Evolutionary conservation across 148 eudicot genomes (phyloP).

Genomic region (Bassia scoparia): DNA sequence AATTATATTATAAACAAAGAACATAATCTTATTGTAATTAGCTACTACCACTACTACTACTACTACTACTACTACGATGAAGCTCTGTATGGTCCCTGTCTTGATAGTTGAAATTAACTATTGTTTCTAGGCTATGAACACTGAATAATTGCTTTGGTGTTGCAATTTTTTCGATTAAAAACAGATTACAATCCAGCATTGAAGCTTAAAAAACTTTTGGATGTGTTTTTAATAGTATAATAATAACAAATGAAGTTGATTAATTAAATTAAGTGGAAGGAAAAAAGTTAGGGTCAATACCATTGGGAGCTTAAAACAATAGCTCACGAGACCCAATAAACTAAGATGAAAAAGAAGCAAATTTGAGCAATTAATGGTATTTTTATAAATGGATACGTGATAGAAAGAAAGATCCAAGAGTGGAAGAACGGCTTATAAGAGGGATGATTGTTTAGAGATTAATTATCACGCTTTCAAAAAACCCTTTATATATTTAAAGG

Average conservation of each 20-base stretch:
- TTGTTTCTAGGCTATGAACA: slow-evolving; percentile 12
- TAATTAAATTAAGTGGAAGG: slow-evolving; percentile 23
- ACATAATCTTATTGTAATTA: slow-evolving; percentile 5
- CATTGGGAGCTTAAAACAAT: slow-evolving; percentile 32
- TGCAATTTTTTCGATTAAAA: slow-evolving; percentile 22
- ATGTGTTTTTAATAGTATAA: background rate
- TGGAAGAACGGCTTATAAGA: background rate
- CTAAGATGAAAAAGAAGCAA: slow-evolving; percentile 25
- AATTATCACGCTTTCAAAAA: background rate
- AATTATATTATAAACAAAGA: background rate
- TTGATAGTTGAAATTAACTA: slow-evolving; percentile 16
- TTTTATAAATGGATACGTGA: background rate
- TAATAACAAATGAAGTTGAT: background rate
- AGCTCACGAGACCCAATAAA: slow-evolving; percentile 40
- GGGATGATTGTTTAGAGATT: background rate
- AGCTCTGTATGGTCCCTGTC: slow-evolving; percentile 18
- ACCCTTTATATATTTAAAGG: background rate
- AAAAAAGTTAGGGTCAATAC: slow-evolving; percentile 43
- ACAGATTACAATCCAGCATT: slow-evolving; percentile 21
- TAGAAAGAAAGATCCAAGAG: slow-evolving; percentile 31
- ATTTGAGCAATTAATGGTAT: slow-evolving; percentile 7
- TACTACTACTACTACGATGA: no score
- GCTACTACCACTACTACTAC: background rate
- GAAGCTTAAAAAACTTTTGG: slow-evolving; percentile 15
- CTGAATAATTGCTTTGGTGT: slow-evolving; percentile 29